These are phyloP conservation scores for Scalesia atractyloides DNA, from an alignment of 129 eudicot species.

Conservation along the genomic window DNA sequence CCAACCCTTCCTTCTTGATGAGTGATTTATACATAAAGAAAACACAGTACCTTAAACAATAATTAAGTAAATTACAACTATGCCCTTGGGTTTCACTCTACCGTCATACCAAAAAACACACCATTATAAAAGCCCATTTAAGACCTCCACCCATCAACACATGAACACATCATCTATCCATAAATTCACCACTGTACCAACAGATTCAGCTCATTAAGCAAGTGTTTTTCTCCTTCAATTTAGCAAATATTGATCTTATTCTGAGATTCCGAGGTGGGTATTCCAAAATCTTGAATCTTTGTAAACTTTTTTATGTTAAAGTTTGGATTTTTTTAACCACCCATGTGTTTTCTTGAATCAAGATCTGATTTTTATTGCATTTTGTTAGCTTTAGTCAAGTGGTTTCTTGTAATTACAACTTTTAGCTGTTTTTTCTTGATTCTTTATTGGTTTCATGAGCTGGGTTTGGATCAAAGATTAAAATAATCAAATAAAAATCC, in stretches of 20 bases:
- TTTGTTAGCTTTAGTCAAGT: conserved; percentile 20
- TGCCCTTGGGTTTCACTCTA: conserved; percentile 14
- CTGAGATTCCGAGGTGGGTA: conserved; percentile 36
- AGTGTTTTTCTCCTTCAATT: conserved; percentile 22
- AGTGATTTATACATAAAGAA: not conserved
- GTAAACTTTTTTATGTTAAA: conserved; percentile 15
- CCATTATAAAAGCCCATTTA: conserved; percentile 17
- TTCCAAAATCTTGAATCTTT: conserved; percentile 33
- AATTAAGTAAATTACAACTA: conserved; percentile 23
- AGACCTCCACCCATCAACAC: conserved; percentile 22
- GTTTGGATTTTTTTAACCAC: conserved; percentile 20
- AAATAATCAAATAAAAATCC: conserved; percentile 15
- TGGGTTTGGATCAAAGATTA: conserved; percentile 28
- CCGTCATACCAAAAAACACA: not conserved
- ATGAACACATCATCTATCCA: conserved; percentile 9
- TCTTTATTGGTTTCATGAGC: conserved; percentile 10
- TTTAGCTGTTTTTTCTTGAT: conserved; percentile 14
- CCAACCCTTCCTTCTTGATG: conserved; percentile 3
- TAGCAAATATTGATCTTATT: conserved; percentile 24
- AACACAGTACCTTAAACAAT: conserved; percentile 10
- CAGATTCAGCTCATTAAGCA: conserved; percentile 20
- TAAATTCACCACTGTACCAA: conserved; percentile 18
- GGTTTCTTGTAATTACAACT: conserved; percentile 25
- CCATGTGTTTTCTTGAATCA: conserved; percentile 23
- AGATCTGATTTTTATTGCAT: conserved; percentile 26